A percentile compares a stretch with the other conserved stretches of the same genome.
phyloP scores from a whole-genome alignment of 2,329 filamentous ascomycete genomes.

The Colletotrichum liriopes region DNA sequence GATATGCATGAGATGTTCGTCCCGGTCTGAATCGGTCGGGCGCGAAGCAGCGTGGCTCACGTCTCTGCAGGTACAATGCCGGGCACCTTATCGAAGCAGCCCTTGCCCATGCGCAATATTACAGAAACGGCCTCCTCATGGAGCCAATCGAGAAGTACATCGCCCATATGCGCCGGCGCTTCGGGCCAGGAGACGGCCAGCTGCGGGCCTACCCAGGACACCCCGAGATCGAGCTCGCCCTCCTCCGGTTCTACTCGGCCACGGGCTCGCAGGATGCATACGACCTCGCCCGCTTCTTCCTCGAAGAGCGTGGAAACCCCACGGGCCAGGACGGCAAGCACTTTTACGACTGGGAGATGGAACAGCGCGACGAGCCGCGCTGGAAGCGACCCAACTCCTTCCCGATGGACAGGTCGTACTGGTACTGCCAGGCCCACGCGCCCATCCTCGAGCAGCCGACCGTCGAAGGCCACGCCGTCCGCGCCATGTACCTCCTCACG shows the following conservation, averaged over 20 bases:
- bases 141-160: constrained; percentile 70
- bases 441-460: constrained; percentile 68
- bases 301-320: constrained; percentile 69
- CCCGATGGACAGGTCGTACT: constrained; percentile 56
- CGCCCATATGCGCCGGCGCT: constrained; percentile 63
- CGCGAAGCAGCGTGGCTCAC: neutral
- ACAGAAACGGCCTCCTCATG: constrained; percentile 66
- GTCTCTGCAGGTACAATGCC: constrained; percentile 65
- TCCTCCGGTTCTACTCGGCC: constrained; percentile 55
- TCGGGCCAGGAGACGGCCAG: constrained; percentile 66
- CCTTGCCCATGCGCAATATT: constrained; percentile 68
- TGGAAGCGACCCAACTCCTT: constrained; percentile 64
- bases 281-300: constrained; percentile 69
- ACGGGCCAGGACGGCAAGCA: constrained; percentile 63
- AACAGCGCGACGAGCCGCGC: constrained; percentile 47
- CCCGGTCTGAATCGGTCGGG: neutral
- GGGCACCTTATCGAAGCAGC: constrained; percentile 76
- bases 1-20: constrained; percentile 74
- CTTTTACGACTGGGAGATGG: constrained; percentile 69
- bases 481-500: constrained; percentile 73
- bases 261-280: constrained; percentile 54
- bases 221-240: constrained; percentile 66
- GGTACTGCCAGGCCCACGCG: constrained; percentile 71
- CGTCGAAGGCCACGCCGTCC: constrained; percentile 73
- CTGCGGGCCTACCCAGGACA: constrained; percentile 74